phyloP scores from a whole-genome alignment of 768 basidiomycete genomes.

The Strobilomyces dryophilus region DNA sequence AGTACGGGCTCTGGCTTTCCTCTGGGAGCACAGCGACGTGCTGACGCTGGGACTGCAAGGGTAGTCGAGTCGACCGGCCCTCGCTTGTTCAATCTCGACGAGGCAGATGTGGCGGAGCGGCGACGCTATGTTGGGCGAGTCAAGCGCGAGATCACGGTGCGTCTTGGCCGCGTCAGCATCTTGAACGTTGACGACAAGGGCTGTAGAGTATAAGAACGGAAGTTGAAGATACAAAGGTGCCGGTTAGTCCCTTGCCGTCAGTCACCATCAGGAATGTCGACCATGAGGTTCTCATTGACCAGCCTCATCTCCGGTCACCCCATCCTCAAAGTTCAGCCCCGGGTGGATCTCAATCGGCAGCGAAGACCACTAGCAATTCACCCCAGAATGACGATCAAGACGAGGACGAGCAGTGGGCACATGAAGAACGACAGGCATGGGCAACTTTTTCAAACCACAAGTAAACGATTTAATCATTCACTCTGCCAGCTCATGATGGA shows the following conservation, averaged over 20 bases:
- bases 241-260: not conserved
- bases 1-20: slow-evolving; percentile 41
- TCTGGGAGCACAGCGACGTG: not conserved
- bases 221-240: slow-evolving; percentile 34
- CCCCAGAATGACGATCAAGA: slow-evolving; percentile 40
- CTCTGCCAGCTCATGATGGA: slow-evolving; percentile 69
- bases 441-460: not conserved
- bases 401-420: slow-evolving; percentile 76
- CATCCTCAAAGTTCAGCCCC: slow-evolving; percentile 13
- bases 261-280: not conserved
- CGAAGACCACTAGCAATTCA: slow-evolving; percentile 6
- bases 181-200: slow-evolving; percentile 36
- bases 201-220: slow-evolving; percentile 70
- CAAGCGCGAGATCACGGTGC: slow-evolving; percentile 74
- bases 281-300: not conserved
- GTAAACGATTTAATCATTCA: not conserved
- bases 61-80: slow-evolving; percentile 86
- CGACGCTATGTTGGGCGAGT: slow-evolving; percentile 75
- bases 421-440: slow-evolving; percentile 80
- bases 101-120: slow-evolving; percentile 70
- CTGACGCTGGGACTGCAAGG: slow-evolving; percentile 36
- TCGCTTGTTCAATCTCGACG: slow-evolving; percentile 77
- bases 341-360: slow-evolving; percentile 15
- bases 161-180: slow-evolving; percentile 20
- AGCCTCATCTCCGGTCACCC: slow-evolving; percentile 15